Evolutionary conservation across 257 asterid genomes (phyloP), one percentile per base, ranked within the genome.

Genomic region (Nicotiana tabacum): DNA sequence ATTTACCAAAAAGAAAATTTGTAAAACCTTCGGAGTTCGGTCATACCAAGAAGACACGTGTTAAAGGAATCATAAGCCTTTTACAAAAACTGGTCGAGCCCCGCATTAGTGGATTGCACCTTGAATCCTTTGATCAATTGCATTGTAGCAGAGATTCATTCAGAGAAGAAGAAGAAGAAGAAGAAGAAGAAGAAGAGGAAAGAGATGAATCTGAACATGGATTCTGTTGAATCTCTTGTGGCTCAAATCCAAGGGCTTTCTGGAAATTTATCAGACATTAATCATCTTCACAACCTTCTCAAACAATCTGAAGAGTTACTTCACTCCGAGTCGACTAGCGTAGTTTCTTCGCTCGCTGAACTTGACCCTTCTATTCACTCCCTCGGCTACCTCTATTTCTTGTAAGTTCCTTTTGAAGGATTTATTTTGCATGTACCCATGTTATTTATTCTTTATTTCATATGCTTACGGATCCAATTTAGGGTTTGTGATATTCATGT

Each of bases 371-470:
- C 90, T 15, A 0, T 64, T n/a, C 94, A 93, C 77, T 95, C 99
- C 13, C 93, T 95, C 11, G 98, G 98, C 57, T 95, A 90, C 87
- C 97, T 95, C 64, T 90, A 89, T 78, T 66, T 95, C 65, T 39
- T 94, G 98, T 95, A 46, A 82, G 88, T 72, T 29, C 60, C 17
- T 9, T 66, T 33, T 43, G 51, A 43, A 43, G 51, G 1, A 43
- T 1, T 0, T 7, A 8, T 43, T 43, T 43, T 43, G 39, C 39
- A 35, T 35, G 39, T 35, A 33, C 1, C 37, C 39, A 5, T 35
- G 11, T 43, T 57, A 17, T 57, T 18, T 57, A 57, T 57, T 57
- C 64, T 57, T 18, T 16, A 57, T 57, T 57, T 12, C 17, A 57
- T 9, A 11, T 61, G 15, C 32, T 61, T 61, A 61, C 7, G 2